Base-by-base conservation (phyloP, 345 rosid species). In the Orychophragmus violaceus region DNA sequence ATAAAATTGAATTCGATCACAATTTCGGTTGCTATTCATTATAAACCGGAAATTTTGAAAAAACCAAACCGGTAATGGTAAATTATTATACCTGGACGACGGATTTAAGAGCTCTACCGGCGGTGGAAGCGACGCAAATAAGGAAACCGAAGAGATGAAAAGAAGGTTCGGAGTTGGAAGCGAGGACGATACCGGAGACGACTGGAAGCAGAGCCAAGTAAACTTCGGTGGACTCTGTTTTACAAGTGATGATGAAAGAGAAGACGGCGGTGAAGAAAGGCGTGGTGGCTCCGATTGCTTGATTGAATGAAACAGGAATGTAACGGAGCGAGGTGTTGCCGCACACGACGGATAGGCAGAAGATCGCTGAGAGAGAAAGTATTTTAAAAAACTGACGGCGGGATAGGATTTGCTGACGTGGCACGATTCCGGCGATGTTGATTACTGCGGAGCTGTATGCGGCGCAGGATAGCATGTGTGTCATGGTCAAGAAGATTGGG, bases 201-300 rank as follows among this genome's bases (percentile, higher is more conserved):
- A 94, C 99, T 0, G 99, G 99, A 72, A 90, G 46, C 7, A 94
- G 77, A 3, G 99, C 97, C 16, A 81, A 80, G 44, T 94, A 94
- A 44, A 94, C 99, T 77, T 81, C 92, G 0, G 82, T 85, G 46
- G 97, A 77, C 69, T 94, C 99, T 19, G 87, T 85, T 81, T 88
- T 90, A 72, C 96, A 94, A 3, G 95, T 90, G 16, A 94, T 90
- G 41, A 90, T 24, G 71, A 94, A 88, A 5, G 99, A 90, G 60
- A 94, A 94, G 19, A 94, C 87, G 9, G 99, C 99, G 23, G 96
- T 94, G 79, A 94, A 94, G 61, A 94, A 90, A 0, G 97, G 99
- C 50, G 97, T 94, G 6, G 99, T 94, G 0, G 99, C 99, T 18
- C 97, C 97, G 46, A 90, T 88, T 1, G 96, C 96, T 62, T 90